Evolutionary conservation across 2,329 filamentous ascomycete genomes (phyloP).

Genomic region (Gnomoniopsis sp.): DNA sequence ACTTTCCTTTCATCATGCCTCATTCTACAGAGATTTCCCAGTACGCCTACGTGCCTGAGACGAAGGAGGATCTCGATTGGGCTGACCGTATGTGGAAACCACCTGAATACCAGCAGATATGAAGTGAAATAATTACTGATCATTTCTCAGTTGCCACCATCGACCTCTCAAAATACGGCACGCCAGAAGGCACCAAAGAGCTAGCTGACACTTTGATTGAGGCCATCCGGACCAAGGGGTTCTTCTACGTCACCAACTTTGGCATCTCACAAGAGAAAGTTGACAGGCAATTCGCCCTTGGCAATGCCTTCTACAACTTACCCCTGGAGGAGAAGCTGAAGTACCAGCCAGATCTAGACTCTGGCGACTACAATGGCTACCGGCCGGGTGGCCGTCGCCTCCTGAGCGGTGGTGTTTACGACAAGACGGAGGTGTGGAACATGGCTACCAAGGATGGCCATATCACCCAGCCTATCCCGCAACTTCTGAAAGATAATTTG

Average conservation of each 20-base stretch:
- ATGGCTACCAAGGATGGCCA: constrained; percentile 27
- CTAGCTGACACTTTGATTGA: constrained; percentile 53
- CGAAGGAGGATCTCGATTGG: constrained; percentile 6
- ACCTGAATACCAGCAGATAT: neutral
- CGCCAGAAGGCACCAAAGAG: constrained; percentile 50
- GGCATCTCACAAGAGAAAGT: constrained; percentile 59
- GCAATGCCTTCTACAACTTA: constrained; percentile 54
- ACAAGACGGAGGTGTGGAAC: constrained; percentile 39
- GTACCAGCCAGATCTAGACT: constrained; percentile 46
- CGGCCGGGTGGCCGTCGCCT: constrained; percentile 42
- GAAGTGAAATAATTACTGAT: neutral
- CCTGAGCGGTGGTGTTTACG: constrained; percentile 30
- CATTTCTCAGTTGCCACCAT: constrained; percentile 35
- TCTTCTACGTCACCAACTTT: constrained; percentile 64
- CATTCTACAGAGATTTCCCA: constrained; percentile 2
- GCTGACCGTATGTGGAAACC: neutral
- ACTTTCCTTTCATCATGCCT: neutral
- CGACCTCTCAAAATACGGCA: constrained; percentile 51
- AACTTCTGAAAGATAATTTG: constrained; percentile 29
- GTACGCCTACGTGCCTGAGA: constrained; percentile 6
- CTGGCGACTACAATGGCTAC: constrained; percentile 56
- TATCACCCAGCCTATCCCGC: constrained; percentile 31
- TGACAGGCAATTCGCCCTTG: constrained; percentile 59
- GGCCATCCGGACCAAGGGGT: constrained; percentile 48
- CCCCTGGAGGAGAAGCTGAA: constrained; percentile 57